Base-by-base conservation (phyloP, 495 filamentous ascomycete species). In the Aspergillus cavernicola region DNA sequence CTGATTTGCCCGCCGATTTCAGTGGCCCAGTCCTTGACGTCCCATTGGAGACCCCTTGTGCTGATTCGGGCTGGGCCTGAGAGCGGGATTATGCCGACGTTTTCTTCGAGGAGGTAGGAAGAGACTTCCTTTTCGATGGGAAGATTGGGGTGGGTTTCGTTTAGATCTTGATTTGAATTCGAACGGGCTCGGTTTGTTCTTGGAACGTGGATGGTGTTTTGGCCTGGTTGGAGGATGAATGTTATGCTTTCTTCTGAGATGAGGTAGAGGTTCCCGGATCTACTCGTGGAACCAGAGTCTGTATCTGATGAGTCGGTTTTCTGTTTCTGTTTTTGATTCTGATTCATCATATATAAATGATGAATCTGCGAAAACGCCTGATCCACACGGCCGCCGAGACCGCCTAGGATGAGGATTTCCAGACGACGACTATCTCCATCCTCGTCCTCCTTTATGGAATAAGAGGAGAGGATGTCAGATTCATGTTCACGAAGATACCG, bases 291-390 rank as follows among this genome's bases (percentile, higher is more conserved):
- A 0, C 18, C 19, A 4, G 24, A 13, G 3, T 12, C n/a, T n/a
- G n/a, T n/a, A n/a, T n/a, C n/a, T n/a, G n/a, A n/a, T n/a, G n/a
- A n/a, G n/a, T n/a, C n/a, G n/a, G n/a, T n/a, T n/a, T n/a, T n/a
- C n/a, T n/a, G n/a, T n/a, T n/a, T n/a, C n/a, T n/a, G n/a, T n/a
- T n/a, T 42, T 28, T 28, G 22, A 10, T 24, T 54, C 42, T 66
- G 58, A 7, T 42, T 68, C 69, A 62, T 77, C 58, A 50, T 59
- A 48, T 85, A 87, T 26, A 91, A 68, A 60, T 91, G 86, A 62
- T 93, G 89, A 37, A 98, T 76, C 44, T 92, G 85, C 24, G 89
- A 90, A 26, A 98, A 79, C 4, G 85, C 92, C 56, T 97, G 95
- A 66, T 98, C 93, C 6, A 96, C 88, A 23, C 93, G 82, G 3